Base-by-base conservation (phyloP, 108 stramenopile species). In the Cyclotella choctawhatcheeana region DNA sequence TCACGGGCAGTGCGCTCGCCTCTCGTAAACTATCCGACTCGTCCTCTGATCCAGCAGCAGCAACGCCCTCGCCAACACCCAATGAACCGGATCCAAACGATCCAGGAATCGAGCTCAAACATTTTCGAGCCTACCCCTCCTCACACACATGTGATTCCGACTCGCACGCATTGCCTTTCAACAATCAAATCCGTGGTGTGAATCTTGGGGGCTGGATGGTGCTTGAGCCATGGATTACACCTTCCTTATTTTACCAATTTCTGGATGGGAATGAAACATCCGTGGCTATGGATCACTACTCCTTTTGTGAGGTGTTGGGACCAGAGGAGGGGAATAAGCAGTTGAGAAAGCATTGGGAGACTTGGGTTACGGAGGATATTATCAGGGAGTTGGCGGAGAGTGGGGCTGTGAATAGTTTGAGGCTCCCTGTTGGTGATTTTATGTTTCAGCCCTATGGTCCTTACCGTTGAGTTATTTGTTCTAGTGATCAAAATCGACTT, bases 181-280 rank as follows among this genome's bases (percentile, higher is more conserved):
- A 93, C 75, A 93, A 89, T 67, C 93, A 93, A 58, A 89, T 93
- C 48, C 89, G 93, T 24, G 93, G 85, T 5, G 93, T 92, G 62
- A 96, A 93, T 67, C 68, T 97, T 10, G 96, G 96, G n/a, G 94
- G 97, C 20, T 97, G 94, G 94, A 86, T 97, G 89, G 97, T 97
- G 2, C 76, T 96, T 48, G 97, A 94, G 63, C 95, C 95, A 21
- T 97, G 97, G 97, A 96, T 97, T 44, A 97, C 95, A 16, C 97
- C 97, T 18, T 79, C 79, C 44, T 61, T 97, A 45, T 97, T 97
- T 69, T 96, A 95, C 74, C 97, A 97, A 61, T 97, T 97, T 71
- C 67, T 97, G 24, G 92, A 91, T 14, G 74, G 64, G 31, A 81
- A 88, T n/a, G 89, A 91, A 47, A 78, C 76, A 5, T 66, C 76